These are phyloP conservation scores for Curvularia sp. DNA, from an alignment of 2,329 filamentous ascomycete genomes.

Conservation along the genomic window DNA sequence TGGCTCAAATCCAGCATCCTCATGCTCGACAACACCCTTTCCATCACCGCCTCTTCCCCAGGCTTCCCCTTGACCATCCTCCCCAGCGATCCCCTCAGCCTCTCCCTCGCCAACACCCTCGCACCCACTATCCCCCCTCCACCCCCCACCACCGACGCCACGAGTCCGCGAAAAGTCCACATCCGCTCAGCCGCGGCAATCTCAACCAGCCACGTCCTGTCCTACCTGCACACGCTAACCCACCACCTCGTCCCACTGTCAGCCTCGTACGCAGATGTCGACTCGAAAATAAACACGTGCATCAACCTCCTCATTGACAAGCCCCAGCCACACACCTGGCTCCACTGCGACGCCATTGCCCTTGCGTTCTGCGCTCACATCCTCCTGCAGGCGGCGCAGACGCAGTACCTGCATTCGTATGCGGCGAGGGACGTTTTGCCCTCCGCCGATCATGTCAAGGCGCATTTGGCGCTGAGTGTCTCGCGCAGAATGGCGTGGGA, in stretches of 20 bases:
- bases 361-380: slow-evolving; percentile 25
- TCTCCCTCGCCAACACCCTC: slow-evolving; percentile 2
- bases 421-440: neutral
- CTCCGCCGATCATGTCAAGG: slow-evolving; percentile 3
- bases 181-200: slow-evolving; percentile 19
- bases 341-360: slow-evolving; percentile 25
- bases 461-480: slow-evolving; percentile 17
- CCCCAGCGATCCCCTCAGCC: neutral
- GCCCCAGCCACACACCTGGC: slow-evolving; percentile 19
- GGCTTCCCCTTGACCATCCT: neutral
- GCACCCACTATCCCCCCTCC: slow-evolving; percentile 2
- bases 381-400: slow-evolving; percentile 4
- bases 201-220: slow-evolving; percentile 15
- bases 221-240: slow-evolving; percentile 8
- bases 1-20: slow-evolving; percentile 21
- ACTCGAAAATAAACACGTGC: neutral
- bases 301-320: slow-evolving; percentile 18
- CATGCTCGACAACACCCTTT: slow-evolving; percentile 20
- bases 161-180: slow-evolving; percentile 20
- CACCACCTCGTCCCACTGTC: neutral
- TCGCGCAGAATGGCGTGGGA: slow-evolving; percentile 28
- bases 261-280: neutral
- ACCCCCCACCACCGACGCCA: slow-evolving; percentile 15
- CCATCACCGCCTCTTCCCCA: neutral
- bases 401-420: neutral